These are phyloP conservation scores for Cladophialophora psammophila DNA, from an alignment of 2,329 filamentous ascomycete species.

Conservation along the genomic window DNA sequence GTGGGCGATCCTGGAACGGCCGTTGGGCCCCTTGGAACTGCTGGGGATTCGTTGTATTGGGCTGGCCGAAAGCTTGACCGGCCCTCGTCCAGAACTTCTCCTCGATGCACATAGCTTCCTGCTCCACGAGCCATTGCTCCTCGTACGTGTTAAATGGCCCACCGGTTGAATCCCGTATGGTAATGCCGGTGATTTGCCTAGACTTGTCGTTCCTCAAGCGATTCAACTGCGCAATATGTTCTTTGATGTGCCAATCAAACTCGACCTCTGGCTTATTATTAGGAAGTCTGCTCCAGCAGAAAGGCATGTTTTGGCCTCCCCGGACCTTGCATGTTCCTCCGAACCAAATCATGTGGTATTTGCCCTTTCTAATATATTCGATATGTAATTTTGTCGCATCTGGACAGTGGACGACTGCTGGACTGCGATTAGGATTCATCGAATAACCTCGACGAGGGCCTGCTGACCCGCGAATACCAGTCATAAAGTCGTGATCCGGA, in stretches of 20 bases:
- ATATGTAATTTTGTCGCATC: constrained; percentile 25
- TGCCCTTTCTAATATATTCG: constrained; percentile 29
- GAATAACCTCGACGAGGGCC: constrained; percentile 10
- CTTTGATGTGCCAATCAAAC: constrained; percentile 32
- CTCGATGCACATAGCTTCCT: constrained; percentile 22
- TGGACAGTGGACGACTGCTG: constrained; percentile 7
- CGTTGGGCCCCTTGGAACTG: not conserved
- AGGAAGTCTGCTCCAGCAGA: constrained; percentile 9
- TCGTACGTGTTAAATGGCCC: constrained; percentile 43
- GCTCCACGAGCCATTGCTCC: constrained; percentile 23
- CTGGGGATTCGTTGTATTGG: not conserved
- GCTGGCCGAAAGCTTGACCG: not conserved
- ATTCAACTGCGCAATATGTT: constrained; percentile 26
- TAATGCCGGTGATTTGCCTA: constrained; percentile 6
- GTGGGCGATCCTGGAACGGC: constrained; percentile 3
- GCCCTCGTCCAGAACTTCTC: constrained; percentile 15
- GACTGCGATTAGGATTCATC: constrained; percentile 9
- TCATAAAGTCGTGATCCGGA: constrained; percentile 8
- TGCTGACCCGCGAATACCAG: not conserved
- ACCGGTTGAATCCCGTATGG: not conserved
- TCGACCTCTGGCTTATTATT: constrained; percentile 1
- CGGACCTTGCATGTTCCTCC: not conserved
- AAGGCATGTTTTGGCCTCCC: not conserved
- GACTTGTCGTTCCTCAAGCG: constrained; percentile 20
- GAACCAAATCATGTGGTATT: constrained; percentile 19